Evolutionary conservation across 345 rosid genomes (phyloP).

Genomic region (Linum lewisii): DNA sequence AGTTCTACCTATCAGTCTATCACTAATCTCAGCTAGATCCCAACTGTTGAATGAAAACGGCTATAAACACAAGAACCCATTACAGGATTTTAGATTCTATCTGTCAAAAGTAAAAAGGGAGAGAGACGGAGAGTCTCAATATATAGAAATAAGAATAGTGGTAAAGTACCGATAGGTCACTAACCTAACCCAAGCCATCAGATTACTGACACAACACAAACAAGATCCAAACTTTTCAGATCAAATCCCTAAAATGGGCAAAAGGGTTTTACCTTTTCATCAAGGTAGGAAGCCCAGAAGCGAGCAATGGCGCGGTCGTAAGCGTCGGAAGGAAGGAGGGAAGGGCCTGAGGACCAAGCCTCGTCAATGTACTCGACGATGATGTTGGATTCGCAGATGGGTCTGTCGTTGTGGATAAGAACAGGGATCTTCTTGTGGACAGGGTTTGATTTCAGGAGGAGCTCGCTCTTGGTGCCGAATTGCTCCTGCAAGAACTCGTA

Average conservation of each 20-base stretch:
- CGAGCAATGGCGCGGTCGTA: slow-evolving; percentile 58
- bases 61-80: no score
- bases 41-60: no score
- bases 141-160: no score
- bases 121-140: no score
- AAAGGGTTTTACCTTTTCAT: slow-evolving; percentile 40
- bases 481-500: slow-evolving; percentile 56
- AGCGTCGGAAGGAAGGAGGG: slow-evolving; percentile 59
- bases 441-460: slow-evolving; percentile 61
- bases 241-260: neutral
- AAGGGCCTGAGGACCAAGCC: slow-evolving; percentile 49
- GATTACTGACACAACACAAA: no score
- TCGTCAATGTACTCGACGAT: slow-evolving; percentile 66
- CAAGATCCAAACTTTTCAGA: no score
- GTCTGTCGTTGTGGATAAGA: slow-evolving; percentile 48
- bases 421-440: slow-evolving; percentile 76
- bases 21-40: no score
- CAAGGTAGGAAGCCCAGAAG: slow-evolving; percentile 66
- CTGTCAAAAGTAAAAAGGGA: no score
- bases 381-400: slow-evolving; percentile 56
- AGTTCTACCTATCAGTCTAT: no score
- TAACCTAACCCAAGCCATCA: no score
- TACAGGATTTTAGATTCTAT: no score
- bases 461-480: slow-evolving; percentile 44
- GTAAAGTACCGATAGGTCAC: no score